Evolutionary conservation across 1,284 basidiomycete species (phyloP).

Genomic region (Microstroma glucosiphilum): DNA sequence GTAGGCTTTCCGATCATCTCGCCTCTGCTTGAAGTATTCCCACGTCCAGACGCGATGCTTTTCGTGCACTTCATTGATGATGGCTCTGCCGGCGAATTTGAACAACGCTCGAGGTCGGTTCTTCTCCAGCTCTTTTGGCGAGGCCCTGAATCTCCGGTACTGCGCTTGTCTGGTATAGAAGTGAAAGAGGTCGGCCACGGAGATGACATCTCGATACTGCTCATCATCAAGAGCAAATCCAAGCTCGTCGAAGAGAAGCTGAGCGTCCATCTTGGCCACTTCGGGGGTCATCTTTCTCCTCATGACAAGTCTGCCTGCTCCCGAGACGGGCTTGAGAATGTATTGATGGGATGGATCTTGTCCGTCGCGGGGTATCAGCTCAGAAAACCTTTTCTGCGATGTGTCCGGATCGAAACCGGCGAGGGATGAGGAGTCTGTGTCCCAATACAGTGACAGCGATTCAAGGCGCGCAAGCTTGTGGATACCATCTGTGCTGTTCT

Average conservation of each 20-base stretch:
- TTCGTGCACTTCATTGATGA: slow-evolving; percentile 79
- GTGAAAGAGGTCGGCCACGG: slow-evolving; percentile 93
- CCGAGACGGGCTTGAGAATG: slow-evolving; percentile 90
- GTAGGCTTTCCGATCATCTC: slow-evolving; percentile 77
- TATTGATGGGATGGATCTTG: slow-evolving; percentile 67
- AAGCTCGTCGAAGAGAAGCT: slow-evolving; percentile 88
- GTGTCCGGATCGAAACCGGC: slow-evolving; percentile 58
- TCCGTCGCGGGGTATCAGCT: slow-evolving; percentile 56
- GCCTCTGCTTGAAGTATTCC: slow-evolving; percentile 78
- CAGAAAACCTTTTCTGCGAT: slow-evolving; percentile 70
- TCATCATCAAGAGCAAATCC: slow-evolving; percentile 86
- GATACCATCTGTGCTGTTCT: slow-evolving; percentile 78
- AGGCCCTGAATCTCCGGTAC: slow-evolving; percentile 61
- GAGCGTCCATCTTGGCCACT: slow-evolving; percentile 73
- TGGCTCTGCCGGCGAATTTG: slow-evolving; percentile 74
- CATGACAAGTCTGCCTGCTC: slow-evolving; percentile 81
- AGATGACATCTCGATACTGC: slow-evolving; percentile 91
- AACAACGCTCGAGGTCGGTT: slow-evolving; percentile 70
- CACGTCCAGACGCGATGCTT: slow-evolving; percentile 82
- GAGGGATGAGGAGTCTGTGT: slow-evolving; percentile 82
- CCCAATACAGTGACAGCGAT: slow-evolving; percentile 88
- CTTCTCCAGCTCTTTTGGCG: slow-evolving; percentile 59
- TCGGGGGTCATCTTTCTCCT: slow-evolving; percentile 65
- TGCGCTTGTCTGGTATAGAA: slow-evolving; percentile 86
- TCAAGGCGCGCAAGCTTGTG: slow-evolving; percentile 89